Evolutionary conservation across 2,329 filamentous ascomycete species (phyloP).

Genomic region (Epichloe sylvatica): DNA sequence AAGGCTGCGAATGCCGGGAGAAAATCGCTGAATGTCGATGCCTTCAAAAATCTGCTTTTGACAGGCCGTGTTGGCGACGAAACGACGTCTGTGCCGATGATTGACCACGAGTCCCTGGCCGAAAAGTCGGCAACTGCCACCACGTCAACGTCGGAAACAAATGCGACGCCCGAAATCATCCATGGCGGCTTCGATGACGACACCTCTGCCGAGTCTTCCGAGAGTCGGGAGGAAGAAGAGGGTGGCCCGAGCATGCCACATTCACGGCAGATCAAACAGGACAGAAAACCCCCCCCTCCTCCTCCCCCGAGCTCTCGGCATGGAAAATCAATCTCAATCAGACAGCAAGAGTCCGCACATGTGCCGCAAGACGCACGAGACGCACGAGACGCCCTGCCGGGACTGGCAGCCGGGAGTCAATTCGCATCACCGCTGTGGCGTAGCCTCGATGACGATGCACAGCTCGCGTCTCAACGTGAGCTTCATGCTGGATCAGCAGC

Average conservation of each 20-base stretch:
- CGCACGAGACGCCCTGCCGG: not conserved
- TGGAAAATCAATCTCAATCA: constrained; percentile 62
- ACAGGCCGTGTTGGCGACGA: constrained; percentile 46
- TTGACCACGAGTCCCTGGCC: not conserved
- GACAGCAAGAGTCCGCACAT: constrained; percentile 11
- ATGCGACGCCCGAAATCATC: not conserved
- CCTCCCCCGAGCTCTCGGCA: constrained; percentile 49
- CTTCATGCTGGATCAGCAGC: too few relatives aligned
- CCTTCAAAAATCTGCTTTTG: constrained; percentile 62
- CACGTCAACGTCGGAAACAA: not conserved
- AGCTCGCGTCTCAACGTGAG: too few relatives aligned
- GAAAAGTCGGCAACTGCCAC: not conserved
- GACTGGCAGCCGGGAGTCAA: too few relatives aligned
- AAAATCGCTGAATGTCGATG: constrained; percentile 56
- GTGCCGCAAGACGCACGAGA: not conserved
- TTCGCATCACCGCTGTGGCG: too few relatives aligned
- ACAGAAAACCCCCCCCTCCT: constrained; percentile 53
- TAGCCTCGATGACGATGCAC: too few relatives aligned
- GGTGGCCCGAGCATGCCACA: not conserved
- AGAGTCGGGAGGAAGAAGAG: constrained; percentile 1
- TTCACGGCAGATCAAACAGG: constrained; percentile 10
- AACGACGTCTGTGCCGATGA: not conserved
- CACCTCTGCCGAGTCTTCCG: constrained; percentile 1
- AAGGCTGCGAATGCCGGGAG: constrained; percentile 22
- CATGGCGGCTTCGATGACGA: not conserved